Percentiles rank a stretch among this genome's conserved stretches.
phyloP scores from a whole-genome alignment of 345 rosid genomes.

The Eucalyptus pauciflora region DNA sequence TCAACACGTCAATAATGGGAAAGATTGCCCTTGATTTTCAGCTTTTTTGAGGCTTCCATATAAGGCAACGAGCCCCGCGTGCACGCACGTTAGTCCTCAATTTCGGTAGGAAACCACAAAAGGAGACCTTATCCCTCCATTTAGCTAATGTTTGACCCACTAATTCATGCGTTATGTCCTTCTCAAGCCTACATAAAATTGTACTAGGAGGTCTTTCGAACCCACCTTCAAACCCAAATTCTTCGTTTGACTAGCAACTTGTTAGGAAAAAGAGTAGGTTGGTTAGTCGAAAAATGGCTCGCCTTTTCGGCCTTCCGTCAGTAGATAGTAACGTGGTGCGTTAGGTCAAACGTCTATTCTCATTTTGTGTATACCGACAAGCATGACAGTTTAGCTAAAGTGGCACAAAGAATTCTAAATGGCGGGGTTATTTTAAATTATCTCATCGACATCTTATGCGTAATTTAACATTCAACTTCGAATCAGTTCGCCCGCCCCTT shows the following conservation, averaged over 20 bases:
- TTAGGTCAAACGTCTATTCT: background rate
- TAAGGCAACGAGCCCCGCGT: background rate
- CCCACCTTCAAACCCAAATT: background rate
- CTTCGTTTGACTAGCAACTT: background rate
- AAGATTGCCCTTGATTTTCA: background rate
- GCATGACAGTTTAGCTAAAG: background rate
- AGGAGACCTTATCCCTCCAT: background rate
- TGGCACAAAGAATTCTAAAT: background rate
- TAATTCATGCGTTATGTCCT: background rate
- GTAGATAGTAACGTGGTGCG: background rate
- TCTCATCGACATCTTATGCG: background rate
- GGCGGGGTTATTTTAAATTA: background rate
- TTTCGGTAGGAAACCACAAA: background rate
- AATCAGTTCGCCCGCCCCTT: fast-evolving
- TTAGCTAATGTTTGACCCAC: background rate
- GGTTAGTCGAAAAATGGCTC: background rate
- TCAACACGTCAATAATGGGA: background rate
- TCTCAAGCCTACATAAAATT: background rate
- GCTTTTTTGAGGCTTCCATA: background rate
- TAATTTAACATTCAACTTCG: background rate
- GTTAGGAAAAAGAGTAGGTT: background rate
- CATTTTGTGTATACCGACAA: background rate
- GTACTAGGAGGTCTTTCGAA: background rate
- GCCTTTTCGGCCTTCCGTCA: background rate
- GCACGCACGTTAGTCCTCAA: background rate